Evolutionary conservation across 2,329 filamentous ascomycete genomes (phyloP), one percentile per base, ranked within the genome.

Genomic region (Aureobasidium lini): DNA sequence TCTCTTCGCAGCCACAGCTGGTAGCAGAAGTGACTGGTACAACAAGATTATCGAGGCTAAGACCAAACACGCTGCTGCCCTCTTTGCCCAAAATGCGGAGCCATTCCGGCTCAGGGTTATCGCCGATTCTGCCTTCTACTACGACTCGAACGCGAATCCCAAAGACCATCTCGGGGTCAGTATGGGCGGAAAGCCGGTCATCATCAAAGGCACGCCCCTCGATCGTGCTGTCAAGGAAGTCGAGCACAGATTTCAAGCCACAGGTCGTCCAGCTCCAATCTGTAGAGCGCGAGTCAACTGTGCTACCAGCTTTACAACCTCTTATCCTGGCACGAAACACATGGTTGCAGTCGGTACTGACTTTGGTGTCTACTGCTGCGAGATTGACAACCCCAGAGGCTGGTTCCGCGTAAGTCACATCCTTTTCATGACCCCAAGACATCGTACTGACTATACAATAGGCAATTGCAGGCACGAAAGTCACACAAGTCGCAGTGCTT

Each of bases 281-380:
- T 96, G 90, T 69, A 83, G 90, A 67, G 88, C 93, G 34, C 81
- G 85, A 56, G 92, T 99, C 64, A 94, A 99, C 70, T 99, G 94
- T 71, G 90, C 94, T 0, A 93, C 93, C 2, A 88, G 90, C 0
- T 99, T 99, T 73, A 86, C 85, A 39, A 82, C 84, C 31, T 88
- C 88, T 0, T 88, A 86, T 69, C 65, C 68, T 42, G 90, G 90
- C 31, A 57, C 54, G 11, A 93, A 88, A 71, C 84, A 88, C 48
- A 89, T 96, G 81, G 87, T 96, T 66, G 94, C 93, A 10, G 88
- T 99, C 60, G 94, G 95, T 44, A 99, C 94, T 1, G 94, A 99
- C 69, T 92, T 89, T 72, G 94, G 94, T 34, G 90, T 99, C 4
- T 99, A 85, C 70, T 88, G 95, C 49, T 89, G 93, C 3, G 90